Conservation (phyloP, 2,329 filamentous ascomycete genomes). For the Cladosporium cucumerinum region DNA sequence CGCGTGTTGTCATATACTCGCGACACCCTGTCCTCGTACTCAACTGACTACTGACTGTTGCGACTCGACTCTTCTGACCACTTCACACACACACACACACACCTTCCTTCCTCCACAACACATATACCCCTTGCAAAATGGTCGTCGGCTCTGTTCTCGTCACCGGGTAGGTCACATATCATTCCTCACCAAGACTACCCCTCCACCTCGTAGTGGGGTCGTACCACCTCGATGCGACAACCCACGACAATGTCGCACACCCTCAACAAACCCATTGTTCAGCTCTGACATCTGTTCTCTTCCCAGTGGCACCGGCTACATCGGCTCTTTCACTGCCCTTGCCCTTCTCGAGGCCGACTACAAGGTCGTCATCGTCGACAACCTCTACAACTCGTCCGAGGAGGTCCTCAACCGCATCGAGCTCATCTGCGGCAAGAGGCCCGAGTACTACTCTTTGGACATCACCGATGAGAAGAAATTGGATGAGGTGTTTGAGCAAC, state of each 20-base stretch:
- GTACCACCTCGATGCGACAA: not conserved
- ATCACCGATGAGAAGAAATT: slow-evolving; percentile 80
- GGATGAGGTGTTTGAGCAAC: slow-evolving; percentile 80
- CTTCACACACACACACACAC: slow-evolving; percentile 5
- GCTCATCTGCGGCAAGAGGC: slow-evolving; percentile 83
- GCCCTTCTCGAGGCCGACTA: slow-evolving; percentile 91
- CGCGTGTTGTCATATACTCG: slow-evolving; percentile 10
- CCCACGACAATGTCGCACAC: not conserved
- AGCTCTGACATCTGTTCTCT: slow-evolving; percentile 15
- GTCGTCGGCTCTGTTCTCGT: slow-evolving; percentile 25
- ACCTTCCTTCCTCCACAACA: not conserved
- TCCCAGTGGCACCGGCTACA: slow-evolving; percentile 91
- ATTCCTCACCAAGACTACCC: not conserved
- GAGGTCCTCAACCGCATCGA: slow-evolving; percentile 94
- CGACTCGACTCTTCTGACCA: not conserved
- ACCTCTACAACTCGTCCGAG: slow-evolving; percentile 91
- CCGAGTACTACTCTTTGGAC: slow-evolving; percentile 80
- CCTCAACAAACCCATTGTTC: not conserved
- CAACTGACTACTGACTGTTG: not conserved
- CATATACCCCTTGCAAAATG: slow-evolving; percentile 17
- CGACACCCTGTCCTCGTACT: not conserved
- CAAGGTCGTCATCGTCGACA: slow-evolving; percentile 95
- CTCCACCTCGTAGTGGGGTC: not conserved
- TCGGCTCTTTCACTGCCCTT: slow-evolving; percentile 93
- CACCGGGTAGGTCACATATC: slow-evolving; percentile 19